Percentiles rank a stretch among this genome's conserved stretches.
Evolutionary conservation across 495 filamentous ascomycete species (phyloP).

Genomic region (Aspergillus cavernicola): DNA sequence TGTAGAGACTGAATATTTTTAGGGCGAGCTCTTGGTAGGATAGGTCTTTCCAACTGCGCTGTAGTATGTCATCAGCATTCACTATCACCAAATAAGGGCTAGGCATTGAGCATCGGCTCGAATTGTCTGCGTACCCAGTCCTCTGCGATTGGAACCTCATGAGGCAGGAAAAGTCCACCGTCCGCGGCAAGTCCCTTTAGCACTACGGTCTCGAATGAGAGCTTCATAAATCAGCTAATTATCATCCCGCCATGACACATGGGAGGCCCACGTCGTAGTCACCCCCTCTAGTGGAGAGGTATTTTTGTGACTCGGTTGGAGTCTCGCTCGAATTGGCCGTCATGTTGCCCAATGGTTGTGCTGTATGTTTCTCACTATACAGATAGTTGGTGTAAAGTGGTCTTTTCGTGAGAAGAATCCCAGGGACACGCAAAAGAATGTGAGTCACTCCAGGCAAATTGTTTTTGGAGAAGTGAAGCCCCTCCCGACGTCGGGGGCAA

Average conservation of each 20-base stretch:
- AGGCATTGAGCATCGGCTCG: slow-evolving; percentile 13
- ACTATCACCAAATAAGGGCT: too few relatives aligned
- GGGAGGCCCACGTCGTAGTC: background rate
- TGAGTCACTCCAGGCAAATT: too few relatives aligned
- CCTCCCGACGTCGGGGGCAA: background rate
- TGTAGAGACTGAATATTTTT: slow-evolving; percentile 70
- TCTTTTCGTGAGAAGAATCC: too few relatives aligned
- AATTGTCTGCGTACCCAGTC: background rate
- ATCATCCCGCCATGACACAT: background rate
- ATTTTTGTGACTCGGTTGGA: background rate
- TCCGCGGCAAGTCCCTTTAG: slow-evolving; percentile 70
- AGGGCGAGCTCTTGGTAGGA: slow-evolving; percentile 76
- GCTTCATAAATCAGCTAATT: background rate
- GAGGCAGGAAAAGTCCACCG: slow-evolving; percentile 85
- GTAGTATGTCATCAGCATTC: too few relatives aligned
- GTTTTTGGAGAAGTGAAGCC: too few relatives aligned
- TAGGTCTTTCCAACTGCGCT: slow-evolving; percentile 66
- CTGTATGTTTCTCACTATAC: background rate
- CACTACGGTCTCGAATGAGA: background rate
- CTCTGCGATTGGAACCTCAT: slow-evolving; percentile 56
- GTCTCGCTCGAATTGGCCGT: background rate
- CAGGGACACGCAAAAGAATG: too few relatives aligned
- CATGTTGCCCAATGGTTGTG: background rate
- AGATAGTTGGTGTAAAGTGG: background rate
- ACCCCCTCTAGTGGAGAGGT: background rate